phyloP scores from a whole-genome alignment of 2,329 filamentous ascomycete species.

The Alternaria sp. region DNA sequence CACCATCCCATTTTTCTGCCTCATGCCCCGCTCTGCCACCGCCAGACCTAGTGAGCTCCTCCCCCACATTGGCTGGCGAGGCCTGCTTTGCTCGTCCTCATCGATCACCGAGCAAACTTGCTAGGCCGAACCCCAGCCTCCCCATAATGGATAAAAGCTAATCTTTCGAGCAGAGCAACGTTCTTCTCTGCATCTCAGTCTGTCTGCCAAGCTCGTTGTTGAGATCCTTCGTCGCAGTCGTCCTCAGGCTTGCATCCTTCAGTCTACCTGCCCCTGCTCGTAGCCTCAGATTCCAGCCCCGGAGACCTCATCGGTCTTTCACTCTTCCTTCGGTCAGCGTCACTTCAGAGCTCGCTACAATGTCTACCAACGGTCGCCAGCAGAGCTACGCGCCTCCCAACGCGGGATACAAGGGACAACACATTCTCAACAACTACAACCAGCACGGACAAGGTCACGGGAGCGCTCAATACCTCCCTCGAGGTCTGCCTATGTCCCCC shows the following conservation, averaged over 20 bases:
- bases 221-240: conserved; percentile 22
- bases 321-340: conserved; percentile 6
- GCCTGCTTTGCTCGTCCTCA: conserved; percentile 30
- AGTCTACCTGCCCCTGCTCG: conserved; percentile 12
- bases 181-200: conserved; percentile 45
- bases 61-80: conserved; percentile 5
- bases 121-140: background rate
- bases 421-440: conserved; percentile 42
- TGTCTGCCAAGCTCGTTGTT: conserved; percentile 25
- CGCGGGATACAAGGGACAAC: conserved; percentile 43
- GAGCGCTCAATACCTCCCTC: conserved; percentile 45
- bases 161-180: conserved; percentile 36
- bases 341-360: conserved; percentile 18
- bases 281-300: conserved; percentile 5
- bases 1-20: conserved; percentile 13
- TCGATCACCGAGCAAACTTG: conserved; percentile 17
- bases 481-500: conserved; percentile 46
- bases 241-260: conserved; percentile 16
- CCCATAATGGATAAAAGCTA: conserved; percentile 15
- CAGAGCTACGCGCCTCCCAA: conserved; percentile 37
- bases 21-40: conserved; percentile 14
- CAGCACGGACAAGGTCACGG: conserved; percentile 42
- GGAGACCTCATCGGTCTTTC: conserved; percentile 1
- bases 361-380: conserved; percentile 45
- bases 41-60: conserved; percentile 3